Conservation (phyloP, 805 yeast species). For the Metahyphopichia silvanorum region DNA sequence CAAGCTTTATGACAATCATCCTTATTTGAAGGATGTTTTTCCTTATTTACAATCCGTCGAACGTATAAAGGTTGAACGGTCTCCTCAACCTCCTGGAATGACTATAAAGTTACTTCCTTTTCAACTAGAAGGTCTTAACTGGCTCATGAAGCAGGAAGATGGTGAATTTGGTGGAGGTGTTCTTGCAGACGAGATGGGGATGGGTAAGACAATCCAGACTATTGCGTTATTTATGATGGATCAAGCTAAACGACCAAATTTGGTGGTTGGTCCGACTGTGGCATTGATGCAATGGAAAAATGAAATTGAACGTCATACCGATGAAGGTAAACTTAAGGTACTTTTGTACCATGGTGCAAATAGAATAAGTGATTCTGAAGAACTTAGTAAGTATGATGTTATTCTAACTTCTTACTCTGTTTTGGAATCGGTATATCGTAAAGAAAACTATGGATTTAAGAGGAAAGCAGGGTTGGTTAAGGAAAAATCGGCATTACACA, state of each 20-base stretch:
- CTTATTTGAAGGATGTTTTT: slow-evolving; percentile 71
- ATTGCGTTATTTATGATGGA: slow-evolving; percentile 82
- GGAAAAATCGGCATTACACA: slow-evolving; percentile 74
- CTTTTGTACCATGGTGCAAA: slow-evolving; percentile 85
- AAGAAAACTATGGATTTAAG: slow-evolving; percentile 78
- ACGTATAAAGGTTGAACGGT: slow-evolving; percentile 48
- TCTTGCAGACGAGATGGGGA: slow-evolving; percentile 98
- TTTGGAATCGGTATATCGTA: slow-evolving; percentile 79
- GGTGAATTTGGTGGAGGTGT: slow-evolving; percentile 83
- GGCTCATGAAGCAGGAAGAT: slow-evolving; percentile 84
- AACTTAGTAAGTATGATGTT: slow-evolving; percentile 66
- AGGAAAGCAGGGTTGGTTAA: slow-evolving; percentile 68
- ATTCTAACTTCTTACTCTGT: slow-evolving; percentile 91
- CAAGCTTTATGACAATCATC: slow-evolving; percentile 71
- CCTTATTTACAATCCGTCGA: slow-evolving; percentile 52
- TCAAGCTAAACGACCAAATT: slow-evolving; percentile 61
- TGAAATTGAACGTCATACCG: slow-evolving; percentile 83
- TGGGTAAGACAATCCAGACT: slow-evolving; percentile 98
- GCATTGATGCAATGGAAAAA: slow-evolving; percentile 97
- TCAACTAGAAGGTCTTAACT: slow-evolving; percentile 88
- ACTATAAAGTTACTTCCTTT: slow-evolving; percentile 75
- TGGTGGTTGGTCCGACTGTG: slow-evolving; percentile 98
- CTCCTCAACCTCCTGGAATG: slow-evolving; percentile 79
- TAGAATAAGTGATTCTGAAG: slow-evolving; percentile 56
- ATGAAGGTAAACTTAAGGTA: slow-evolving; percentile 59